Evolutionary conservation across 2,329 filamentous ascomycete species (phyloP).

Genomic region (Trichothecium sympodiale): DNA sequence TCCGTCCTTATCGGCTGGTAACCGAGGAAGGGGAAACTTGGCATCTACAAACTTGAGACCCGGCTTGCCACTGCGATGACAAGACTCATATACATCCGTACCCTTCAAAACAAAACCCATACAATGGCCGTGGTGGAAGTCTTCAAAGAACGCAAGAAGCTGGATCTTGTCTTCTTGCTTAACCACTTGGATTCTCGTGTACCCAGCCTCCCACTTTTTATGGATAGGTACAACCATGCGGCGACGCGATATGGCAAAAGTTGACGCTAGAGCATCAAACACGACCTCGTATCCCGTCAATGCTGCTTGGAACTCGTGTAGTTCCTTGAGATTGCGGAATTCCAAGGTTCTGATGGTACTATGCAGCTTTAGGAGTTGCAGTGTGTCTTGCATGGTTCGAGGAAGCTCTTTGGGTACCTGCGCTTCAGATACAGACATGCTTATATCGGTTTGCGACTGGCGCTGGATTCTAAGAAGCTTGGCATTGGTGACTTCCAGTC

Average conservation of each 20-base stretch:
- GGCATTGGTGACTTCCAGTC: constrained; percentile 50
- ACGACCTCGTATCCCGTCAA: constrained; percentile 71
- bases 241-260: constrained; percentile 71
- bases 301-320: constrained; percentile 70
- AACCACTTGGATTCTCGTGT: constrained; percentile 70
- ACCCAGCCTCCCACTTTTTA: constrained; percentile 85
- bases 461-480: constrained; percentile 57
- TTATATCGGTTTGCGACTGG: constrained; percentile 66
- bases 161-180: constrained; percentile 61
- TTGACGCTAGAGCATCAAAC: constrained; percentile 60
- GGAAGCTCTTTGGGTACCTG: constrained; percentile 51
- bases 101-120: constrained; percentile 83
- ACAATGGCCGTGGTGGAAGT: constrained; percentile 75
- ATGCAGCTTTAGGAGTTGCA: constrained; percentile 44
- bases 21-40: constrained; percentile 73
- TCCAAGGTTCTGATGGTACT: constrained; percentile 63
- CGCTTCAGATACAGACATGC: constrained; percentile 61
- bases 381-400: constrained; percentile 50
- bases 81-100: constrained; percentile 71
- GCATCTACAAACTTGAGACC: constrained; percentile 76
- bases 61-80: constrained; percentile 52
- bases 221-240: constrained; percentile 87
- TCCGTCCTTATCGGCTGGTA: constrained; percentile 37
- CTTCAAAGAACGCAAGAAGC: constrained; percentile 76
- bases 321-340: constrained; percentile 53